Evolutionary conservation across 768 basidiomycete species (phyloP).

Genomic region (Pisolithus orientalis): DNA sequence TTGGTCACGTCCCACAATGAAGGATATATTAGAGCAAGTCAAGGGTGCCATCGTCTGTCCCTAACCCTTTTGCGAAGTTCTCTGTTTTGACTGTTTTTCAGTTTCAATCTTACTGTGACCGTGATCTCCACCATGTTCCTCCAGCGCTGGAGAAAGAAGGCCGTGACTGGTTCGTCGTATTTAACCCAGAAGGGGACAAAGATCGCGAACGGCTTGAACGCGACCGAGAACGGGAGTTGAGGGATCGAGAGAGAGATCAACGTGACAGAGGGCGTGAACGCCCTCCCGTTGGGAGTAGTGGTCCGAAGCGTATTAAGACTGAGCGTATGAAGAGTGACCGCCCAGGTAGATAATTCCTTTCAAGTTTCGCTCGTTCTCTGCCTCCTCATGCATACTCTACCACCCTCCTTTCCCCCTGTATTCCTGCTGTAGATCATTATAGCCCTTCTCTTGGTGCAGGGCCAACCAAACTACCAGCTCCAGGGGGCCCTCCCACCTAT

Average conservation of each 20-base stretch:
- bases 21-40: conserved; percentile 1
- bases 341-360: conserved; percentile 31
- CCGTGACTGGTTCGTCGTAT: conserved; percentile 83
- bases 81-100: no score
- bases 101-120: conserved; percentile 5
- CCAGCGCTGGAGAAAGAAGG: conserved; percentile 52
- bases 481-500: conserved; percentile 24
- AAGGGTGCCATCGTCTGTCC: not conserved
- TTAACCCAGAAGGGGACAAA: conserved; percentile 57
- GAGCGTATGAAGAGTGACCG: conserved; percentile 43
- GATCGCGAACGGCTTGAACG: conserved; percentile 31
- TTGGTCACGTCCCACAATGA: not conserved
- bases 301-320: conserved; percentile 56
- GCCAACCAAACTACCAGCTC: conserved; percentile 31
- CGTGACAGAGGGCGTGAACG: conserved; percentile 37
- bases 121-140: conserved; percentile 27
- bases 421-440: conserved; percentile 27
- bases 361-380: conserved; percentile 21
- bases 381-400: conserved; percentile 28
- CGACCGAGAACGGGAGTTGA: conserved; percentile 33
- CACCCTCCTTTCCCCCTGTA: conserved; percentile 17
- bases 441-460: conserved; percentile 33
- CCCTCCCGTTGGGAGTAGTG: conserved; percentile 35
- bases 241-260: conserved; percentile 24
- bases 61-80: not conserved